These are phyloP conservation scores for Microascus cirrosus DNA, from an alignment of 2,329 filamentous ascomycete genomes.

Conservation along the genomic window DNA sequence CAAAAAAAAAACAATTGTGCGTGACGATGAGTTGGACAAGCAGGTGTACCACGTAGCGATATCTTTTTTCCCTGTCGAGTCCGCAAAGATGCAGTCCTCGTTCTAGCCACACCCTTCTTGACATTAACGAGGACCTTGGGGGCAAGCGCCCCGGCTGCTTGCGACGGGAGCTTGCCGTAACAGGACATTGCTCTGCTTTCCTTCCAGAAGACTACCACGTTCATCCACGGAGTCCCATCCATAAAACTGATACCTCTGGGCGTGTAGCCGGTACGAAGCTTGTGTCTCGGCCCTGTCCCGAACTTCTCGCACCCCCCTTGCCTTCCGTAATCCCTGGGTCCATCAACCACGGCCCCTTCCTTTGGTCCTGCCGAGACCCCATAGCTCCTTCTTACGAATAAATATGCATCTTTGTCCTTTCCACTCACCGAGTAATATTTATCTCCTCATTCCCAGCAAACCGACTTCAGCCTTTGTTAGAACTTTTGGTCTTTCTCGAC, in stretches of 20 bases:
- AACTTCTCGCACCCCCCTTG: background rate
- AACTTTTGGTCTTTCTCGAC: background rate
- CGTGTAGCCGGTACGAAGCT: background rate
- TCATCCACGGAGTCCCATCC: background rate
- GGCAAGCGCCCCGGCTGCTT: background rate
- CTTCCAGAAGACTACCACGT: background rate
- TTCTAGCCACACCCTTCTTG: background rate
- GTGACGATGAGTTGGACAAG: background rate
- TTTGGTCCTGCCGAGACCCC: background rate
- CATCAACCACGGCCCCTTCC: background rate
- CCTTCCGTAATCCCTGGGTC: background rate
- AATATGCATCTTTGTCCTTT: background rate
- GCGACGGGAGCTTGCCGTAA: background rate
- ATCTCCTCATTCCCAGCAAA: background rate
- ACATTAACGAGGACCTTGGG: background rate
- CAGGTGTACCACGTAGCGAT: background rate
- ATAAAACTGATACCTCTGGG: background rate
- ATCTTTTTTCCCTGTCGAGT: background rate
- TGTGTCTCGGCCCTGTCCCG: background rate
- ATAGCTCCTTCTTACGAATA: background rate
- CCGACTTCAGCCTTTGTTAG: background rate
- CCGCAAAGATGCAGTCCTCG: background rate
- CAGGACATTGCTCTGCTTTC: background rate
- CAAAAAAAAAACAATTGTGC: background rate
- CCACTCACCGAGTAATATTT: background rate